Percentiles rank a stretch among this genome's conserved stretches.
Evolutionary conservation across 164 flowering plant species (phyloP).

Genomic region (Magnolia officinalis): DNA sequence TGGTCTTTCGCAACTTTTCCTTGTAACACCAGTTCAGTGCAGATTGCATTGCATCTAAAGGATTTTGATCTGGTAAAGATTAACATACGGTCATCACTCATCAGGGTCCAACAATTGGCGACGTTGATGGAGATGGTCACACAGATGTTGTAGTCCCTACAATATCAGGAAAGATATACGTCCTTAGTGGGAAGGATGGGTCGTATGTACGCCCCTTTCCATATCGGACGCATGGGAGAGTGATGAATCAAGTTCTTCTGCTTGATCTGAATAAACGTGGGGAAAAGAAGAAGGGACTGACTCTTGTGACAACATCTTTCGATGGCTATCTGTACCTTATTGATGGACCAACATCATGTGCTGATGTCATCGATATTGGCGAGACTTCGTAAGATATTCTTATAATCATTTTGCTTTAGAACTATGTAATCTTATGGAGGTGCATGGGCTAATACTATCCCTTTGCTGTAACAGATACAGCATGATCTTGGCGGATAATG

Average conservation of each 20-base stretch:
- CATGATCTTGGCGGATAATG: conserved; percentile 97
- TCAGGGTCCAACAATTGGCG: conserved; percentile 92
- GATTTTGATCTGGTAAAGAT: neutral
- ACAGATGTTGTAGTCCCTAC: conserved; percentile 96
- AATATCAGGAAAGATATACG: conserved; percentile 87
- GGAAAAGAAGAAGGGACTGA: conserved; percentile 80
- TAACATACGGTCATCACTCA: no score
- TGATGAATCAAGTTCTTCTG: conserved; percentile 91
- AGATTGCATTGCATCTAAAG: neutral
- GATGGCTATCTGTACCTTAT: conserved; percentile 96
- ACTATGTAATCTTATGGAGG: neutral
- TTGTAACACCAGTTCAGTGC: neutral
- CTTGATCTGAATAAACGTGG: conserved; percentile 84
- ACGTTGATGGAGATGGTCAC: conserved; percentile 95
- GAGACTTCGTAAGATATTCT: conserved; percentile 83
- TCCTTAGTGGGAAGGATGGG: conserved; percentile 94
- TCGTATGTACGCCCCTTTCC: conserved; percentile 82
- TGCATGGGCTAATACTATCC: neutral
- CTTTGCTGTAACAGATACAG: conserved; percentile 66
- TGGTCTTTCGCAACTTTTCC: neutral
- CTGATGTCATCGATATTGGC: conserved; percentile 99
- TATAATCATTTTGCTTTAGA: neutral
- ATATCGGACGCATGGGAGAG: conserved; percentile 93
- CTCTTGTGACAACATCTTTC: conserved; percentile 90
- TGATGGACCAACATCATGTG: conserved; percentile 92